Evolutionary conservation across 495 filamentous ascomycete species (phyloP).

Genomic region (Lentithecium fluviatile): DNA sequence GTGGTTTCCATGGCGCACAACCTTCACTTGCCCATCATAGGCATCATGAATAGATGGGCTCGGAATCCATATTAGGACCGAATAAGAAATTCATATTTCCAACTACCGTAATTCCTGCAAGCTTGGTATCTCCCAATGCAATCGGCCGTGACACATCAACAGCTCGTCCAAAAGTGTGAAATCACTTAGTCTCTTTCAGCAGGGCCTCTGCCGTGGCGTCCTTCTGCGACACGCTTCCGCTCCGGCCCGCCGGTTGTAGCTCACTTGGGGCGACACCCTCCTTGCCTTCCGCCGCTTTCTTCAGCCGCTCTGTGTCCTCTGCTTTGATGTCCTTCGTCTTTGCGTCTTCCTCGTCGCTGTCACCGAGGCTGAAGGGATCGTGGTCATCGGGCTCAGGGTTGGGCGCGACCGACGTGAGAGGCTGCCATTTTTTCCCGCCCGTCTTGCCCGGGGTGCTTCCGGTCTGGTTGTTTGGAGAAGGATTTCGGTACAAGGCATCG

Average conservation of each 20-base stretch:
- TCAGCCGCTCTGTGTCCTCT: slow-evolving; percentile 68
- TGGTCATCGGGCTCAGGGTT: slow-evolving; percentile 78
- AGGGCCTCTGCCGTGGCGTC: slow-evolving; percentile 49
- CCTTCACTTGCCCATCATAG: no score
- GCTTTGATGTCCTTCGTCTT: slow-evolving; percentile 63
- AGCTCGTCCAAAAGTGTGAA: no score
- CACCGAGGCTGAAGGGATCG: slow-evolving; percentile 93
- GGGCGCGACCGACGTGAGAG: slow-evolving; percentile 81
- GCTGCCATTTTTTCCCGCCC: slow-evolving; percentile 89
- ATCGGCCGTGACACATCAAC: no score
- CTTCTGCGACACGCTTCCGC: slow-evolving; percentile 45
- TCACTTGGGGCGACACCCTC: slow-evolving; percentile 36
- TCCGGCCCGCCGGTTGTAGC: slow-evolving; percentile 42
- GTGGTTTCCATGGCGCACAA: no score
- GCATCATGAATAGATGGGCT: no score
- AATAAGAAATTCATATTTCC: no score
- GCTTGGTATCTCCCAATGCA: no score
- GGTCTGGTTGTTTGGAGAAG: slow-evolving; percentile 45
- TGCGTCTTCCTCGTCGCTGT: slow-evolving; percentile 88
- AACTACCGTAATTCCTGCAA: no score
- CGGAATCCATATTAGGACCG: no score
- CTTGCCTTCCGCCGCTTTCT: slow-evolving; percentile 58
- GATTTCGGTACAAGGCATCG: slow-evolving; percentile 70
- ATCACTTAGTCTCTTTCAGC: slow-evolving; percentile 38
- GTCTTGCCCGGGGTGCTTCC: slow-evolving; percentile 45